phyloP scores from a whole-genome alignment of 345 rosid species.

The Lagerstroemia speciosa region DNA sequence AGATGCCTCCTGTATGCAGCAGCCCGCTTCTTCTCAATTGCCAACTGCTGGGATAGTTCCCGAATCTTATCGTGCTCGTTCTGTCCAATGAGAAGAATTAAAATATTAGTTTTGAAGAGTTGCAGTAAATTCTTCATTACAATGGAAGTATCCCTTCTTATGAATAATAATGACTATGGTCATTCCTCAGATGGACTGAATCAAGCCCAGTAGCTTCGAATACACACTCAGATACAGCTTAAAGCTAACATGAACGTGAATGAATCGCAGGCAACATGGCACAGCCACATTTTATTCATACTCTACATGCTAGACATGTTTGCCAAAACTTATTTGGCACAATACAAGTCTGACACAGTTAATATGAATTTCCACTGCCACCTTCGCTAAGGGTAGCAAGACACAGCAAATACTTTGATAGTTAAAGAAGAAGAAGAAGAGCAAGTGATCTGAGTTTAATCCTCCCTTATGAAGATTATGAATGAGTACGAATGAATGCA shows the following conservation, averaged over 20 bases:
- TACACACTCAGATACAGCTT: not conserved
- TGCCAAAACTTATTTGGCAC: no score
- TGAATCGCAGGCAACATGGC: not conserved
- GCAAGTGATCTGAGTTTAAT: not conserved
- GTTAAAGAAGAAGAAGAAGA: not conserved
- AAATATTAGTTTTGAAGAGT: not conserved
- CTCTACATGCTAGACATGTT: not conserved
- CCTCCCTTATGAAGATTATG: not conserved
- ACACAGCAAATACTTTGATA: not conserved
- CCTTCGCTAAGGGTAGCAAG: not conserved
- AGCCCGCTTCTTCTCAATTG: slow-evolving; percentile 78
- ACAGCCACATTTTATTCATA: not conserved
- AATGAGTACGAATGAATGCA: not conserved
- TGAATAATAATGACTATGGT: not conserved
- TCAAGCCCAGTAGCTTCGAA: not conserved
- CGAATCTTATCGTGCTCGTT: slow-evolving; percentile 88
- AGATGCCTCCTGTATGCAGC: slow-evolving; percentile 88
- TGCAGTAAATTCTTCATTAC: not conserved
- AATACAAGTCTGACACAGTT: not conserved
- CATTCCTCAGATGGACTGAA: not conserved
- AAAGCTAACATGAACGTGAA: not conserved
- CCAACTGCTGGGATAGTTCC: slow-evolving; percentile 89
- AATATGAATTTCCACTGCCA: no score
- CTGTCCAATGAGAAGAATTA: slow-evolving; percentile 24
- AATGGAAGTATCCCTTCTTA: no score